Conservation (phyloP, 1,284 basidiomycete species). For the Meripilus lineatus region DNA sequence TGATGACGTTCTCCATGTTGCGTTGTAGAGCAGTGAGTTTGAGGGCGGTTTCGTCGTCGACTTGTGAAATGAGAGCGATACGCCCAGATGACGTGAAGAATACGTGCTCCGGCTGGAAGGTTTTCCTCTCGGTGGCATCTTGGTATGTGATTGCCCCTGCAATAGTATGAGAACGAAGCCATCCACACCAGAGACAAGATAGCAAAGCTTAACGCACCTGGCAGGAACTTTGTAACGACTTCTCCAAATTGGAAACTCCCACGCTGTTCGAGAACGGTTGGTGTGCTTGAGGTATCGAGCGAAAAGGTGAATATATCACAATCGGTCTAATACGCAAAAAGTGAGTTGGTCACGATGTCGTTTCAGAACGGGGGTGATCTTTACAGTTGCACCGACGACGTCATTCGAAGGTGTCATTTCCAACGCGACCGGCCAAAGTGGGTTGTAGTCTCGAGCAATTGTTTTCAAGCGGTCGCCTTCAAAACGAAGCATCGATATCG, state of each 20-base stretch:
- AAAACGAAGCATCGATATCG: conserved; percentile 68
- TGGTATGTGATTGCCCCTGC: conserved; percentile 17
- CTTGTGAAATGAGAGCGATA: conserved; percentile 73
- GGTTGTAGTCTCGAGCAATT: conserved; percentile 73
- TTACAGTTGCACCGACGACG: conserved; percentile 76
- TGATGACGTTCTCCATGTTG: conserved; percentile 60
- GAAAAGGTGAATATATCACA: conserved; percentile 75
- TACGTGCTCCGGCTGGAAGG: conserved; percentile 55
- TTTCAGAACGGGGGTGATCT: conserved; percentile 15
- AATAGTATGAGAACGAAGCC: neutral
- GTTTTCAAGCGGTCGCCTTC: conserved; percentile 43
- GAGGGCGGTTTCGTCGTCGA: conserved; percentile 53
- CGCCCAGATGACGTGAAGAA: conserved; percentile 81
- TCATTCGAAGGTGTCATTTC: conserved; percentile 48
- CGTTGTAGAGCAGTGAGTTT: conserved; percentile 73
- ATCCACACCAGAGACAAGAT: neutral
- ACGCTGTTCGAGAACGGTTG: conserved; percentile 47
- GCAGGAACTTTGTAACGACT: conserved; percentile 62
- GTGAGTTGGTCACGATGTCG: neutral
- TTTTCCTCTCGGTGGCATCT: conserved; percentile 14
- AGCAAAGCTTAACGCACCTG: conserved; percentile 36
- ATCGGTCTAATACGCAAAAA: conserved; percentile 49
- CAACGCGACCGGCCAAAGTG: conserved; percentile 66
- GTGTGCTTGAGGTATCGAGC: conserved; percentile 37
- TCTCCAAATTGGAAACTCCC: conserved; percentile 71